Base-by-base conservation (phyloP, 2,329 filamentous ascomycete species). In the Calonectria crousiana region DNA sequence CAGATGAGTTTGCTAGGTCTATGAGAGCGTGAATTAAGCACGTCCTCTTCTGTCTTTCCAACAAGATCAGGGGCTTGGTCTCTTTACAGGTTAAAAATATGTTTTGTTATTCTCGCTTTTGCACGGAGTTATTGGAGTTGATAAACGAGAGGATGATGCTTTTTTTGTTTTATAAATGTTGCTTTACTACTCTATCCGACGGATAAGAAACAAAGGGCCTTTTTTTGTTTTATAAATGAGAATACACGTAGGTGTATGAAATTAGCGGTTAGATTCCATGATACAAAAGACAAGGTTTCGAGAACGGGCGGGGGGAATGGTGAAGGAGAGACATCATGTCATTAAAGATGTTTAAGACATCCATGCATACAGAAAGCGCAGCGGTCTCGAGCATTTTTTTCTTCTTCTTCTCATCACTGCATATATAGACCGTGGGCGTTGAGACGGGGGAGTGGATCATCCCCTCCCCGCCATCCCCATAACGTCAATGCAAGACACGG, bases 1-100 rank as follows among this genome's bases (percentile, higher is more conserved):
- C 93, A 95, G 83, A 94, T 95, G 93, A 94, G 92, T 83, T 86
- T 95, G 78, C 83, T 95, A 77, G 92, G 92, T 5, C 68, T 85
- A 41, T 86, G 49, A 74, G 76, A 30, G 13, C 13, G 20, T 18
- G 8, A 16, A 23, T 38, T 18, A 28, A 41, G 30, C 36, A 13
- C 41, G 14, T 47, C 6, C 20, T n/a, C 28, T 30, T 16, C 5
- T 23, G 2, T 20, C 34, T 36, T 36, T 38, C 14, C 14, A 32
- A 60, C 28, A 36, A 18, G 62, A 32, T 34, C 3, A 5, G 20
- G 9, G 32, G 9, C 11, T 34, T 14, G 14, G 23, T 53, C 32
- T 60, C 36, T n/a, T 60, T 32, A 10, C 28, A 18, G 32, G 23
- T 41, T 49, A 34, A 34, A 38, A 20, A 28, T 36, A 28, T 71